A percentile compares a stretch with the other conserved stretches of the same genome.
Evolutionary conservation across 2,329 filamentous ascomycete species (phyloP).

Genomic region (Bipolaris victoriae): DNA sequence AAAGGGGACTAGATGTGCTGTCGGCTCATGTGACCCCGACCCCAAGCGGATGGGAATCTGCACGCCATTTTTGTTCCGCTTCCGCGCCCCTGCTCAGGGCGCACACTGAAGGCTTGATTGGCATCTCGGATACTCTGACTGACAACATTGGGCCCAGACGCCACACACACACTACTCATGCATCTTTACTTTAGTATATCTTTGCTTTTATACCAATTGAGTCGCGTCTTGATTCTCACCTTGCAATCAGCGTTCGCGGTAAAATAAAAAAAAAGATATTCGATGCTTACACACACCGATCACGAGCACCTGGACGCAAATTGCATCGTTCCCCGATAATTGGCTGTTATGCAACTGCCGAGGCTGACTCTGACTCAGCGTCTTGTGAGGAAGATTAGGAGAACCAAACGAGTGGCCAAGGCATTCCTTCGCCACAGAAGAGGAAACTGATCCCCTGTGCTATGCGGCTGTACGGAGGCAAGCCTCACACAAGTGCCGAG

Average conservation of each 20-base stretch:
- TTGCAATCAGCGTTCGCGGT: not conserved
- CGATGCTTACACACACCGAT: not conserved
- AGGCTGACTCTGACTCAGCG: constrained; percentile 7
- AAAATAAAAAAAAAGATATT: not conserved
- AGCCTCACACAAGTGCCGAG: not conserved
- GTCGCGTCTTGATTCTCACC: not conserved
- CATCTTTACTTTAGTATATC: not conserved
- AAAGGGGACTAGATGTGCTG: not conserved
- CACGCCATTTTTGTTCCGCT: constrained; percentile 4
- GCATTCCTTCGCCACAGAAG: not conserved
- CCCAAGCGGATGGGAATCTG: not conserved
- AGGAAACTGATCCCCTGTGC: constrained; percentile 1
- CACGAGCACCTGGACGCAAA: not conserved
- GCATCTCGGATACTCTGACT: not conserved
- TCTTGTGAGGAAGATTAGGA: not conserved
- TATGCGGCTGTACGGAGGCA: not conserved
- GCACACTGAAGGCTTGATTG: constrained; percentile 1
- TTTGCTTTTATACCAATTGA: not conserved
- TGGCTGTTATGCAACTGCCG: constrained; percentile 3
- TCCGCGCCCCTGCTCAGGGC: constrained; percentile 8
- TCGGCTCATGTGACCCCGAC: constrained; percentile 4
- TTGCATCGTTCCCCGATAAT: not conserved
- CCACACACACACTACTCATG: not conserved
- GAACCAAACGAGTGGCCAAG: constrained; percentile 1
- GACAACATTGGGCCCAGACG: constrained; percentile 5